Evolutionary conservation across 768 basidiomycete genomes (phyloP), one percentile per base, ranked within the genome.

Genomic region (Psilocybe sp.): DNA sequence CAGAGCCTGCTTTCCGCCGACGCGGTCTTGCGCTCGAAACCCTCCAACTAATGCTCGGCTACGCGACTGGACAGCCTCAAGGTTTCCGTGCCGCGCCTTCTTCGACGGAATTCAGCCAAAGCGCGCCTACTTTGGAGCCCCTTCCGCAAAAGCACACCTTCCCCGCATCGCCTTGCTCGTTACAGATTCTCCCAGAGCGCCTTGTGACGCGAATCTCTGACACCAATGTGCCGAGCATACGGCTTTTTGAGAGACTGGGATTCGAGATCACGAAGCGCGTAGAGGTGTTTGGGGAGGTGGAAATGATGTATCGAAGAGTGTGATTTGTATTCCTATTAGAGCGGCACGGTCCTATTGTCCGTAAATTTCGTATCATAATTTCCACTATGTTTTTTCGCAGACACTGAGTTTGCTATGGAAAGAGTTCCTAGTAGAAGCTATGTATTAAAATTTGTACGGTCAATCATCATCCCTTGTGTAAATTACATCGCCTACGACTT

Each of bases 271-370:
- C 79, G 9, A 88, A 87, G 60, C 67, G 70, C 10, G 83, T 86
- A 13, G 77, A 83, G 44, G 85, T 90, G 9, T 98, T 94, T 56
- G 72, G 78, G 33, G 92, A 98, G 67, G 79, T 91, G 13, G 93
- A 96, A 70, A 78, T 97, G 82, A 79, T 87, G 20, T 78, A 36
- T 37, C 40, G 12, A 12, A 41, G 11, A 9, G 40, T 14, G 23
- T 41, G 11, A 41, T 43, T 43, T 7, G 7, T 28, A 7, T 28
- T 7, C 7, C 7, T 28, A 28, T 28, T 28, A 28, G 23, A 28
- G 7, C 23, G 23, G 23, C 7, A 7, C 23, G 23, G 23, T 28
- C 23, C 23, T 28, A 28, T n/a, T n/a, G n/a, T n/a, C n/a, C n/a
- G n/a, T n/a, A n/a, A n/a, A n/a, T n/a, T n/a, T n/a, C n/a, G n/a